Conservation (phyloP, 1,284 basidiomycete genomes). For the Moniliophthora roreri region DNA sequence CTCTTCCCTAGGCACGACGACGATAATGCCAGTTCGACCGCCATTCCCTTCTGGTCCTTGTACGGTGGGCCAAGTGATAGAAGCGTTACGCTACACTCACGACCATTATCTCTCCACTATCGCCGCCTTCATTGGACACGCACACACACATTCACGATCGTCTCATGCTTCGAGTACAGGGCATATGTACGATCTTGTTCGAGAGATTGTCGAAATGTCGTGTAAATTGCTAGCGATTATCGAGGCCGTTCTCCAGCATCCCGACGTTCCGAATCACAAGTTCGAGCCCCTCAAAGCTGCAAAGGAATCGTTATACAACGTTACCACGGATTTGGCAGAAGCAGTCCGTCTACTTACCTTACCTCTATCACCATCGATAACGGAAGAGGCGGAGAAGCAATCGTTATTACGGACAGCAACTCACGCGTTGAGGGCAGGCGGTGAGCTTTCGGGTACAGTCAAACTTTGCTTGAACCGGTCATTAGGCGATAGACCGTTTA, state of each 20-base stretch:
- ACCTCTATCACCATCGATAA: conserved; percentile 47
- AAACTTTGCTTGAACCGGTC: conserved; percentile 73
- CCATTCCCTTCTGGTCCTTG: conserved; percentile 71
- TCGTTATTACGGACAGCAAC: conserved; percentile 82
- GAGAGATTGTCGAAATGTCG: conserved; percentile 91
- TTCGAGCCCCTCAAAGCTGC: conserved; percentile 63
- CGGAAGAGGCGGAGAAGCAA: conserved; percentile 82
- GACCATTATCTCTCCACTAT: conserved; percentile 91
- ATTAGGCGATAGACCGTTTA: conserved; percentile 57
- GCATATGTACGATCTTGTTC: conserved; percentile 90
- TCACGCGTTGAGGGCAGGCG: conserved; percentile 80
- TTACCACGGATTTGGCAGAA: conserved; percentile 86
- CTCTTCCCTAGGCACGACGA: conserved; percentile 54
- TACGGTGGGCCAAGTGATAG: conserved; percentile 64
- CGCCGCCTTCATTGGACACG: conserved; percentile 96
- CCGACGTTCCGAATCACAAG: conserved; percentile 56
- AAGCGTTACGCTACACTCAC: conserved; percentile 74
- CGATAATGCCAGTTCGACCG: conserved; percentile 42
- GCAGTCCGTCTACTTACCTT: conserved; percentile 76
- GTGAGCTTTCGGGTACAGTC: conserved; percentile 86
- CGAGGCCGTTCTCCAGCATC: conserved; percentile 80
- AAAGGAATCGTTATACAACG: conserved; percentile 83
- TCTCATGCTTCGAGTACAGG: conserved; percentile 92
- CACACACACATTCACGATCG: conserved; percentile 87
- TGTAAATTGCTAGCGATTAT: conserved; percentile 91